Evolutionary conservation across 306 rosid species (phyloP).

Genomic region (Rosa chinensis): DNA sequence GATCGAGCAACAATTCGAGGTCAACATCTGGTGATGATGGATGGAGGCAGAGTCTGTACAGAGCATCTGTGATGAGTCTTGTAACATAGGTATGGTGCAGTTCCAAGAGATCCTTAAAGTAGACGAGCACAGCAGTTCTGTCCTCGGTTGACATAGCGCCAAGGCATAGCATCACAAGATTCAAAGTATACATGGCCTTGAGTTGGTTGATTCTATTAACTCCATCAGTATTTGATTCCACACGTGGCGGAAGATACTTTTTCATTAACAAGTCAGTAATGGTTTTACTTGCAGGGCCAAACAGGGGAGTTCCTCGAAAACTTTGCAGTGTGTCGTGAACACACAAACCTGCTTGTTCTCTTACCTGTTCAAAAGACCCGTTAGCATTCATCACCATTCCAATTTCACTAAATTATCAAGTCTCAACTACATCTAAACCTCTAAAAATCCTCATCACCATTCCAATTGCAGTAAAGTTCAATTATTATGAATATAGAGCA

Average conservation of each 20-base stretch:
- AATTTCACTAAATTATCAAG: too few relatives aligned
- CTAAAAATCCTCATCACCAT: too few relatives aligned
- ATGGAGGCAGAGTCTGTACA: constrained; percentile 52
- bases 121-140: constrained; percentile 55
- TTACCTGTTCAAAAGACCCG: constrained; percentile 43
- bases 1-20: constrained; percentile 59
- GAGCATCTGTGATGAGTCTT: constrained; percentile 58
- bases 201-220: constrained; percentile 21
- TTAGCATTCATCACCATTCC: too few relatives aligned
- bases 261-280: constrained; percentile 43
- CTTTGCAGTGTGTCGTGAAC: constrained; percentile 48
- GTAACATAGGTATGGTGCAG: constrained; percentile 68
- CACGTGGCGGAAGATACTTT: constrained; percentile 44
- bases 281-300: constrained; percentile 62
- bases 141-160: constrained; percentile 56
- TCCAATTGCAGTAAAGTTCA: too few relatives aligned
- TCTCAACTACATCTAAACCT: too few relatives aligned
- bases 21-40: constrained; percentile 44
- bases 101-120: constrained; percentile 65
- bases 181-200: constrained; percentile 63
- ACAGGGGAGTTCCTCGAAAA: constrained; percentile 44
- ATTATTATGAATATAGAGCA: too few relatives aligned
- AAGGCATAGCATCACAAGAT: constrained; percentile 74
- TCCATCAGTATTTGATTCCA: constrained; percentile 41
- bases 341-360: constrained; percentile 66